Evolutionary conservation across 2,329 filamentous ascomycete species (phyloP), one percentile per base, ranked within the genome.

Genomic region (Thielaviopsis musarum): DNA sequence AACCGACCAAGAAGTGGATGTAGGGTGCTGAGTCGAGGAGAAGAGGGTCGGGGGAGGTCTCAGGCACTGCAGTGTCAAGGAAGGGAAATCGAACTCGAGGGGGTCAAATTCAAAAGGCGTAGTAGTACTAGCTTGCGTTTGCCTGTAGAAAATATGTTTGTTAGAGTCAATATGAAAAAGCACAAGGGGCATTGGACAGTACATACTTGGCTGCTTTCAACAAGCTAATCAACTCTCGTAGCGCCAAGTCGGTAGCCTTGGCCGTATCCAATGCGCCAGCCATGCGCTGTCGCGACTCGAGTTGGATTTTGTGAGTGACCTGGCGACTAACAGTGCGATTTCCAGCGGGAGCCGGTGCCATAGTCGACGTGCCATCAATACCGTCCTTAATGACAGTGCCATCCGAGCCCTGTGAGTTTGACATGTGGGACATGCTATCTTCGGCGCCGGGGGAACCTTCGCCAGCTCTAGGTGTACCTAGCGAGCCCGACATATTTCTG

Each of bases 21-120:
- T 88, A 1, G 89, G 77, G 66, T 94, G 85, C 30, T 90, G 88
- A 6, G 85, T 88, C 0, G 84, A 81, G 10, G 88, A 86, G 72
- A 91, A 91, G 6, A 96, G 76, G 0, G 88, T 93, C 3, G 88
- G 84, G 2, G 91, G 89, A 10, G 87, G 78, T 41, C 86, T 82
- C 1, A 97, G 81, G 64, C 91, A 85, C 63, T 86, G 87, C 12
- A 96, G 79, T 41, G 85, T 89, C 49, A 97, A 78, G 6, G 87
- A 84, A 6, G 91, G 89, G 66, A 95, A 96, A 62, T 89, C 89
- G 68, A 95, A 82, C 5, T 86, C 78, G 62, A 91, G 81, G 38
- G 91, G 86, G 64, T 96, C 88, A 71, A 95, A 94, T 64, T 91
- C 87, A 65, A 85, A 84, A 2, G 82, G 81, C 65, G 75, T 73